Percentiles rank a stretch among this genome's conserved stretches.
phyloP scores from a whole-genome alignment of 805 yeast species.

The Starmerella kuoi region DNA sequence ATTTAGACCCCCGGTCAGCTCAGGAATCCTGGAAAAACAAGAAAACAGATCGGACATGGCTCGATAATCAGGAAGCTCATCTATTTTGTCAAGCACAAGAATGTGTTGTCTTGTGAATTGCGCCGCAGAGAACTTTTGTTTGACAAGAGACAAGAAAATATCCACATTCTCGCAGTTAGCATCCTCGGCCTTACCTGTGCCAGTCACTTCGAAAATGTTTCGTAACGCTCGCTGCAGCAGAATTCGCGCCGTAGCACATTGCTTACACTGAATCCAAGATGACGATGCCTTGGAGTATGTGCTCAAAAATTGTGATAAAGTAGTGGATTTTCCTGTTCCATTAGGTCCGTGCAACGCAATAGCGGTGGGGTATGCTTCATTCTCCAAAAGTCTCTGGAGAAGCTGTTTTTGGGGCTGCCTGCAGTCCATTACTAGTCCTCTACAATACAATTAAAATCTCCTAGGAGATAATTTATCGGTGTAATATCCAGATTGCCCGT shows the following conservation, averaged over 20 bases:
- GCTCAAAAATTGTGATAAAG: constrained; percentile 30
- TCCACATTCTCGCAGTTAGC: constrained; percentile 34
- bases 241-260: constrained; percentile 37
- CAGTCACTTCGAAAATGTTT: constrained; percentile 27
- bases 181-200: constrained; percentile 22
- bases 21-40: constrained; percentile 34
- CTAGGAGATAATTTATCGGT: too few relatives aligned
- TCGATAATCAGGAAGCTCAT: constrained; percentile 34
- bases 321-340: constrained; percentile 38
- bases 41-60: constrained; percentile 32
- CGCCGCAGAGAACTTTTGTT: constrained; percentile 28
- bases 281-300: constrained; percentile 17
- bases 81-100: constrained; percentile 41
- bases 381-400: constrained; percentile 17
- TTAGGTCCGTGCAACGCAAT: constrained; percentile 39
- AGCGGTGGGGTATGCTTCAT: constrained; percentile 8
- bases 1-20: constrained; percentile 29
- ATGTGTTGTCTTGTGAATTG: constrained; percentile 33
- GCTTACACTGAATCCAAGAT: constrained; percentile 37
- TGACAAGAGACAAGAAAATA: constrained; percentile 33
- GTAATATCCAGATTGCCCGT: too few relatives aligned
- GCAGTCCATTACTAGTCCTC: constrained; percentile 9
- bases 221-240: constrained; percentile 38
- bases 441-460: too few relatives aligned
- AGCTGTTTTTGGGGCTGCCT: constrained; percentile 19